Evolutionary conservation across 257 asterid species (phyloP).

Genomic region (Handroanthus guayacan): DNA sequence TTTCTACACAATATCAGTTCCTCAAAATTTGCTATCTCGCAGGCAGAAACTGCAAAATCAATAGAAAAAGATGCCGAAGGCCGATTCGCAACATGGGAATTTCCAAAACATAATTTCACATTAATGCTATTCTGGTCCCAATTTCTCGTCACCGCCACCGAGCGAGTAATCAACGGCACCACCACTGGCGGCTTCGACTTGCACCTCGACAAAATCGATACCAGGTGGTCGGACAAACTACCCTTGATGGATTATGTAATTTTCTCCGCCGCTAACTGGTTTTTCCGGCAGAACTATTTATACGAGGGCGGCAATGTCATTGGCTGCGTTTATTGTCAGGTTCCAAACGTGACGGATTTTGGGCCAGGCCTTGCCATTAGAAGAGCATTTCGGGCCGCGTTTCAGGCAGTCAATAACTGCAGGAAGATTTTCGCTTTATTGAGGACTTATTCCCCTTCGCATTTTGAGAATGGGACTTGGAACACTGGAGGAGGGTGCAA

Average conservation of each 20-base stretch:
- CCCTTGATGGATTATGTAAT: conserved; percentile 52
- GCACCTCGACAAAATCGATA: conserved; percentile 51
- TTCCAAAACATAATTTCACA: conserved; percentile 47
- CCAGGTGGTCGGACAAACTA: conserved; percentile 49
- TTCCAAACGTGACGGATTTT: conserved; percentile 35
- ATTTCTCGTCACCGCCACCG: conserved; percentile 50
- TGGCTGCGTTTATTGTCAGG: conserved; percentile 56
- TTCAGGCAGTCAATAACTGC: conserved; percentile 45
- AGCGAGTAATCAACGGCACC: conserved; percentile 48
- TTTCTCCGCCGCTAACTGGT: conserved; percentile 61
- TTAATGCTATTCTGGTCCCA: conserved; percentile 51
- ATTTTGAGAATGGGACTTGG: conserved; percentile 64
- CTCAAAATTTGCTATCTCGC: conserved; percentile 4
- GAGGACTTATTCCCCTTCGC: conserved; percentile 60
- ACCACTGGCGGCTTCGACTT: conserved; percentile 48
- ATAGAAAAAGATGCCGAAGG: conserved; percentile 34
- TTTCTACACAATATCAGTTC: neutral
- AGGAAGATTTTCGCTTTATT: conserved; percentile 37
- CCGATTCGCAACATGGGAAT: conserved; percentile 48
- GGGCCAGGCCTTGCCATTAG: conserved; percentile 44
- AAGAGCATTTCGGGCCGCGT: conserved; percentile 47
- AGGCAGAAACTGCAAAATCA: conserved; percentile 50
- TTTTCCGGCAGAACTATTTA: conserved; percentile 46
- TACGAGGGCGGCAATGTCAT: conserved; percentile 42
- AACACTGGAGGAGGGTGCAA: conserved; percentile 56